A percentile compares a stretch with the other conserved stretches of the same genome.
Conservation (phyloP, 2,329 filamentous ascomycete species). For the Cytospora paraplurivora region DNA sequence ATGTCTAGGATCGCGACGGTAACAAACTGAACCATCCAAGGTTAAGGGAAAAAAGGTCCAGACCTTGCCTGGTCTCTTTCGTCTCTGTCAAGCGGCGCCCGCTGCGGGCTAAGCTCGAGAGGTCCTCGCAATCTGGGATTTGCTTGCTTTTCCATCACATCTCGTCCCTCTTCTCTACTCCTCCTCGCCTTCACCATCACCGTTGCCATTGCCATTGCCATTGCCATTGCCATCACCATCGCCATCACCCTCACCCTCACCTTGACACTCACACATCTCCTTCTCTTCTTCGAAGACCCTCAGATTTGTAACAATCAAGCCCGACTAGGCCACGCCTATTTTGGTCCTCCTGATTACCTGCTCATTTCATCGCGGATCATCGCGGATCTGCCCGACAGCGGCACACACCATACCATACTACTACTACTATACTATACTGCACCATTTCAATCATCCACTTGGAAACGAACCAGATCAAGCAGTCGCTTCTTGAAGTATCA, state of each 20-base stretch:
- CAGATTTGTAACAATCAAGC: too few species aligned
- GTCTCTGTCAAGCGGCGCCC: slow-evolving; percentile 10
- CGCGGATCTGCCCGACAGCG: not conserved
- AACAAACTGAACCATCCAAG: slow-evolving; percentile 15
- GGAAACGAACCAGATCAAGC: too few species aligned
- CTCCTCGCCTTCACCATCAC: slow-evolving; percentile 1
- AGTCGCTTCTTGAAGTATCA: slow-evolving; percentile 8
- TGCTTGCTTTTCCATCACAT: not conserved
- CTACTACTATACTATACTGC: slow-evolving; percentile 8
- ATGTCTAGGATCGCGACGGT: slow-evolving; percentile 22
- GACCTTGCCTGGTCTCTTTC: slow-evolving; percentile 2
- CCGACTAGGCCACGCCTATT: not conserved
- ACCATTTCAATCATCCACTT: too few species aligned
- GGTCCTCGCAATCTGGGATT: too few species aligned
- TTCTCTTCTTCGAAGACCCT: slow-evolving; percentile 7
- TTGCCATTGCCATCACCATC: not conserved
- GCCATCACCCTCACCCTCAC: slow-evolving; percentile 2
- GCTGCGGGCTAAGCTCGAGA: slow-evolving; percentile 8
- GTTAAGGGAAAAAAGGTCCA: slow-evolving; percentile 8
- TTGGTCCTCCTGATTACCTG: not conserved
- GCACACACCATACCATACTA: not conserved
- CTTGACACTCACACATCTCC: too few species aligned
- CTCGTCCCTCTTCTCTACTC: not conserved
- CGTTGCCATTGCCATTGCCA: not conserved
- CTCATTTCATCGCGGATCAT: slow-evolving; percentile 1